phyloP scores from a whole-genome alignment of 768 basidiomycete species.

The Agaricus bisporus region DNA sequence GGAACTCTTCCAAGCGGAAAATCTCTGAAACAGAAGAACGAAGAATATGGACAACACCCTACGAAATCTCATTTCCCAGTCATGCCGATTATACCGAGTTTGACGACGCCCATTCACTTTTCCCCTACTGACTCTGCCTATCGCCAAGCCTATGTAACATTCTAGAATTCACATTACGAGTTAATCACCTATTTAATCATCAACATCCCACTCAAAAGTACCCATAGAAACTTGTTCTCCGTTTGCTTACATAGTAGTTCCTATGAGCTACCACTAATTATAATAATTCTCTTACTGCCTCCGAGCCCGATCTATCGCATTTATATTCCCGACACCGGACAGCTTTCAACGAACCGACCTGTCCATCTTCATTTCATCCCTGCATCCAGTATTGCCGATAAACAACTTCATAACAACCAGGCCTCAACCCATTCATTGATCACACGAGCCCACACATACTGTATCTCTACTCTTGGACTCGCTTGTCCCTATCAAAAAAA shows the following conservation, averaged over 20 bases:
- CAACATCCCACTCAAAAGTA: constrained; percentile 8
- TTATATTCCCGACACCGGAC: constrained; percentile 5
- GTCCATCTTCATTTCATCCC: neutral
- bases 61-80: constrained; percentile 7
- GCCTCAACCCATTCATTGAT: too few relatives aligned
- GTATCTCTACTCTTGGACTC: too few relatives aligned
- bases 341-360: neutral
- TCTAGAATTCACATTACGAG: neutral
- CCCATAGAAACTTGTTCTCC: neutral
- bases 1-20: constrained; percentile 48
- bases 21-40: constrained; percentile 28
- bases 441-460: too few relatives aligned
- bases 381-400: neutral
- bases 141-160: neutral
- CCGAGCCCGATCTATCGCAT: neutral
- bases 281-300: constrained; percentile 1
- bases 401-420: too few relatives aligned
- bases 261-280: constrained; percentile 6
- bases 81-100: constrained; percentile 8
- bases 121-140: constrained; percentile 6
- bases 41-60: constrained; percentile 34
- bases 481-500: neutral
- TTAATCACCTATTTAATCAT: constrained; percentile 4
- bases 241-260: neutral
- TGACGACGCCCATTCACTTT: constrained; percentile 6